Evolutionary conservation across 2,329 filamentous ascomycete species (phyloP), one percentile per base, ranked within the genome.

Genomic region (Beauveria rudraprayagi): DNA sequence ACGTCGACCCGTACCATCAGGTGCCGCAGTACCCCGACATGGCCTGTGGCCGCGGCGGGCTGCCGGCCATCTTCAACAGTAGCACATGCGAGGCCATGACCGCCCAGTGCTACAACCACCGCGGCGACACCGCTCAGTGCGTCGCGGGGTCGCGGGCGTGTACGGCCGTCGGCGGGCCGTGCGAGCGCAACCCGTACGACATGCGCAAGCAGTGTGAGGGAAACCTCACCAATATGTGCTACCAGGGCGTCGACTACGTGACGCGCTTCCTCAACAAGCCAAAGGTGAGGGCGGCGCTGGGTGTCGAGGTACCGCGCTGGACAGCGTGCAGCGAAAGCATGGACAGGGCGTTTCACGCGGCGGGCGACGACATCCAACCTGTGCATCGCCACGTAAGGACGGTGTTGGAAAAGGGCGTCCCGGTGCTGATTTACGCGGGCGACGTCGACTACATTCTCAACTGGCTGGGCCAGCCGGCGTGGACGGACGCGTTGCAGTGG

Each of bases 311-410:
- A 62, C 81, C 85, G 66, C 84, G 82, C 72, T 99, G 96, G 75
- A 91, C 97, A 71, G 93, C 90, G 75, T 99, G 94, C 86, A 97
- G 97, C 83, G 92, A 95, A 69, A 90, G 97, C 76, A 95, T 97
- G 78, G 97, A 97, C 85, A 87, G 92, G 71, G 96, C 97, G 83
- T 99, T 99, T 84, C 80, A 97, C 62, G 92, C 97, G 78, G 88
- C 93, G 70, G 94, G 94, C 72, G 94, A 99, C 78, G 97, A 93
- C 93, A 97, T 97, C 89, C 89, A 96, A 83, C 94, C 94, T 51
- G 97, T 90, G 86, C 91, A 96, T 81, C 89, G 87, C 64, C 83
- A 97, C 28, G 89, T 97, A 7, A 92, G 93, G 48, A 84, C 83
- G 58, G 79, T 99, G 57, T 84, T 99, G 64, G 86, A 94, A 77